These are phyloP conservation scores for Mitragyna speciosa DNA, from an alignment of 257 asterid species.

Conservation along the genomic window DNA sequence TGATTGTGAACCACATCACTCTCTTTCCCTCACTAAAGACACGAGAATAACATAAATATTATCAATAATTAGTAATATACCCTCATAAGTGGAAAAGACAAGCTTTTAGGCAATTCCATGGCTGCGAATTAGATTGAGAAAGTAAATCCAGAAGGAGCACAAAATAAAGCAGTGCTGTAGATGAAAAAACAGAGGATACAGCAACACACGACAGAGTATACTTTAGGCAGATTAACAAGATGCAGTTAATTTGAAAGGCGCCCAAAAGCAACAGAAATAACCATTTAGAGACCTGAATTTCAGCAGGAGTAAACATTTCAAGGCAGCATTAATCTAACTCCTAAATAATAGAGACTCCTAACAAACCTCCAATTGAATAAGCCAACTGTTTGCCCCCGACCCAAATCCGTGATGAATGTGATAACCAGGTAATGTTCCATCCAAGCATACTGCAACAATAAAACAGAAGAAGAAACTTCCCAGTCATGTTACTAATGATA, in stretches of 20 bases:
- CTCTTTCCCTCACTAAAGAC: background rate
- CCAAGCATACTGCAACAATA: constrained; percentile 73
- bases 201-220: background rate
- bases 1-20: background rate
- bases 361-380: constrained; percentile 87
- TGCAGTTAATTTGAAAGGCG: background rate
- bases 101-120: background rate
- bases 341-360: background rate
- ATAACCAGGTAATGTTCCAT: constrained; percentile 90
- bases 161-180: background rate
- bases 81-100: background rate
- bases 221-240: background rate
- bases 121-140: background rate
- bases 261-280: background rate
- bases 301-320: background rate
- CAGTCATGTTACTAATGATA: background rate
- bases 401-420: constrained; percentile 86
- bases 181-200: background rate
- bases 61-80: background rate
- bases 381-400: constrained; percentile 89
- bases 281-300: background rate
- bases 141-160: background rate
- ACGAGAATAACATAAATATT: no score
- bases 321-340: background rate
- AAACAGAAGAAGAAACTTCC: background rate